Evolutionary conservation across 345 rosid genomes (phyloP).

Genomic region (Excoecaria agallocha): DNA sequence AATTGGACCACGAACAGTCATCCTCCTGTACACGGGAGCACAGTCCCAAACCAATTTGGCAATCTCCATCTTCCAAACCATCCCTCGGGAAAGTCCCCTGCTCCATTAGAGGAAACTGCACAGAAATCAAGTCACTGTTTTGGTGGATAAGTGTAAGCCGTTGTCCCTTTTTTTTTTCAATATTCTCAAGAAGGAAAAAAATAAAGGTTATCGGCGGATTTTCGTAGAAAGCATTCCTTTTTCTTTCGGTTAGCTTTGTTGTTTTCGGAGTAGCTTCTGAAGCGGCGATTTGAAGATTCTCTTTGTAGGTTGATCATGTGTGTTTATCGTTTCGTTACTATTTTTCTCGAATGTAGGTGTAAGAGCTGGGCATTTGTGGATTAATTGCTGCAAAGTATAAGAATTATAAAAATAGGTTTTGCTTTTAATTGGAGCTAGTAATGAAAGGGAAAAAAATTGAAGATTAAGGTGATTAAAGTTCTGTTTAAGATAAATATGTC

Average conservation of each 20-base stretch:
- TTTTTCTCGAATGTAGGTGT: background rate
- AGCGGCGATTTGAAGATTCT: conserved; percentile 1
- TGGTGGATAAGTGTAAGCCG: background rate
- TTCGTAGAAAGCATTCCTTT: background rate
- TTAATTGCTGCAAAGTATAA: background rate
- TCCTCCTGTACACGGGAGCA: conserved; percentile 23
- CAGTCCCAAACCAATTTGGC: background rate
- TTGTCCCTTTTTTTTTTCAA: background rate
- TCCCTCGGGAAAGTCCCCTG: background rate
- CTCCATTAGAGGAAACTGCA: conserved; percentile 1
- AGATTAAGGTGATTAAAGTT: background rate
- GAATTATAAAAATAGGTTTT: conserved; percentile 6
- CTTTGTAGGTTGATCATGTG: background rate
- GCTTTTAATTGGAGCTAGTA: background rate
- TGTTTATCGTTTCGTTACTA: background rate
- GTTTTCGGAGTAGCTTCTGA: background rate
- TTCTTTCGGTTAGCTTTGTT: background rate
- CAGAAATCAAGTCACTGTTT: background rate
- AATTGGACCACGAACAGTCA: conserved; percentile 32
- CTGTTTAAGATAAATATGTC: background rate
- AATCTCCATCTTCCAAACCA: background rate
- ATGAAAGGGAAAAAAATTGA: background rate
- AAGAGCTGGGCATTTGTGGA: background rate
- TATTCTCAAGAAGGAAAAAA: background rate
- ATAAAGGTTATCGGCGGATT: background rate